Conservation (phyloP, 2,329 filamentous ascomycete genomes). For the Paecilomyces dactylethromorphus region DNA sequence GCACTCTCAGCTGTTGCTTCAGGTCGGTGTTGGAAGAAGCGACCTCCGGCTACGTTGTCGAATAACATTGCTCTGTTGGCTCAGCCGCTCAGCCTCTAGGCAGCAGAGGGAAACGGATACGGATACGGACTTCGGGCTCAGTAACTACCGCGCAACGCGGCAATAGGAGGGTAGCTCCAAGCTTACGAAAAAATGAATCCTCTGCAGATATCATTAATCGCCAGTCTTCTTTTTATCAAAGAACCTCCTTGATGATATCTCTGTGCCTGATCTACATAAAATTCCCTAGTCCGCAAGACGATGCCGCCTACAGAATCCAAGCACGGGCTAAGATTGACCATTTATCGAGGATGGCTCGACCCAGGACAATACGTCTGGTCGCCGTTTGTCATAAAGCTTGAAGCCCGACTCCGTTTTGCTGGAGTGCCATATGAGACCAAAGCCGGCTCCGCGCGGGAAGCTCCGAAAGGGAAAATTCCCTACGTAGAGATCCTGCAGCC, state of each 20-base stretch:
- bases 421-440: conserved; percentile 41
- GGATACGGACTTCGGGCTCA: neutral
- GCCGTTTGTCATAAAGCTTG: conserved; percentile 57
- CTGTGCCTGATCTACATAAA: neutral
- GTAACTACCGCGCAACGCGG: neutral
- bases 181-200: neutral
- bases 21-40: neutral
- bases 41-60: neutral
- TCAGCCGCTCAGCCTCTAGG: neutral
- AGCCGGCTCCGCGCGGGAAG: conserved; percentile 39
- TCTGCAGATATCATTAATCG: neutral
- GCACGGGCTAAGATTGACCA: conserved; percentile 19
- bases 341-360: conserved; percentile 47
- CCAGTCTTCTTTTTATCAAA: neutral
- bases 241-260: neutral
- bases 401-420: conserved; percentile 53
- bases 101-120: neutral
- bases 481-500: conserved; percentile 40
- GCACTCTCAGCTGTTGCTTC: neutral
- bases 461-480: conserved; percentile 55
- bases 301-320: neutral
- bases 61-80: neutral
- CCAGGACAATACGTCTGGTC: conserved; percentile 48
- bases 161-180: neutral
- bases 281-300: neutral